Evolutionary conservation across 257 asterid genomes (phyloP), one percentile per base, ranked within the genome.

Genomic region (Solanum arcanum): DNA sequence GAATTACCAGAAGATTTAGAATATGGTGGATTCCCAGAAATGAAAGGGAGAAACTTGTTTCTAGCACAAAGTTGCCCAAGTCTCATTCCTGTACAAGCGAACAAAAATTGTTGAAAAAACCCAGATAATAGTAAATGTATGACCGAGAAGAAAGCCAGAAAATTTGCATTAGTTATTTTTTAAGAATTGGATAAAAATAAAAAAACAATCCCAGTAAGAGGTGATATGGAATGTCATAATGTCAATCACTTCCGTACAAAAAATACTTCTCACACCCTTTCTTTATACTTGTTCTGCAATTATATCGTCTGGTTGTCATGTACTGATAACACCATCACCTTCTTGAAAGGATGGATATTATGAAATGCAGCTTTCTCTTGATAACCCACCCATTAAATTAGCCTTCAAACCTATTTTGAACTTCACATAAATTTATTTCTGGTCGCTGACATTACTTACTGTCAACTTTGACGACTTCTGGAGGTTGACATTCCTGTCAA

Each of bases 41-140:
- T 90, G 86, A 90, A 90, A 49, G 84, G 73, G 72, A 94, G 89
- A 89, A 94, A 89, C 87, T 92, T 95, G 84, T 89, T 90, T 86
- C 88, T 88, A 42, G 94, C 96, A 83, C 86, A 82, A 56, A 94
- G 86, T 70, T 87, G 91, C 69, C 92, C 95, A 29, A 90, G 92
- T 88, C 90, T 91, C 68, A 84, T 21, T 86, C 97, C 96, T 92
- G 93, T 87, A 86, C 23, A 86, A 86, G 74, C 6, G 86, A 60
- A 83, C 72, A 59, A 62, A 68, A 35, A 9, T 12, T 85, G 86
- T 88, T 56, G 33, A 23, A 83, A 74, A 16, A 23, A 12, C 9
- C n/a, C 86, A 86, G 84, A 60, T 37, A 60, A 25, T 21, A 83
- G 42, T 83, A n/a, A 42, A 42, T 13, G n/a, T 77, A 44, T n/a